Evolutionary conservation across 1,284 basidiomycete species (phyloP).

Genomic region (Kwoniella shivajii): DNA sequence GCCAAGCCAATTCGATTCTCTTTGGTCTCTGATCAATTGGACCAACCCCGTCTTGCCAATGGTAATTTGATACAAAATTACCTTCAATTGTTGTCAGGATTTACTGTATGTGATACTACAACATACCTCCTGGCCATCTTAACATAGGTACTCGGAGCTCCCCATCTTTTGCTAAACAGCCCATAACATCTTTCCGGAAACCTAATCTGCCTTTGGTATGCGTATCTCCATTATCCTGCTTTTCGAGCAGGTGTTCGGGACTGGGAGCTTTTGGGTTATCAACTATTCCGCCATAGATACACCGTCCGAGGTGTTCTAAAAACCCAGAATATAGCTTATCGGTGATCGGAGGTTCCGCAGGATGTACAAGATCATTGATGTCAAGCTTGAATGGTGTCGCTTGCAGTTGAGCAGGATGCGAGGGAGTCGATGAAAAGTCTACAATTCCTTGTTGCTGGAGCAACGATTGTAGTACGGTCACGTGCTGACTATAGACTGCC

Average conservation of each 20-base stretch:
- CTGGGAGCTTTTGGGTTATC: slow-evolving; percentile 56
- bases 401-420: slow-evolving; percentile 28
- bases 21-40: slow-evolving; percentile 61
- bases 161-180: slow-evolving; percentile 58
- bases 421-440: slow-evolving; percentile 13
- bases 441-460: background rate
- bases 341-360: slow-evolving; percentile 27
- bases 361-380: slow-evolving; percentile 25
- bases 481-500: slow-evolving; percentile 31
- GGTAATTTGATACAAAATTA: slow-evolving; percentile 63
- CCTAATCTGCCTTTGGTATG: slow-evolving; percentile 51
- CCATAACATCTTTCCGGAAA: slow-evolving; percentile 63
- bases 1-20: slow-evolving; percentile 66
- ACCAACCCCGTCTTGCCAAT: slow-evolving; percentile 69
- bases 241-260: slow-evolving; percentile 41
- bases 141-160: slow-evolving; percentile 62
- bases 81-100: slow-evolving; percentile 24
- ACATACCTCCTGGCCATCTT: slow-evolving; percentile 65
- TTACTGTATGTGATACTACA: slow-evolving; percentile 19
- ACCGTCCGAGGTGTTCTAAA: slow-evolving; percentile 64
- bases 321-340: slow-evolving; percentile 62
- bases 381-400: slow-evolving; percentile 26
- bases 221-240: slow-evolving; percentile 36
- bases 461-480: slow-evolving; percentile 19
- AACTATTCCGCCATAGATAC: slow-evolving; percentile 66